These are phyloP conservation scores for Petunia secreta DNA, from an alignment of 257 asterid genomes.

Conservation along the genomic window DNA sequence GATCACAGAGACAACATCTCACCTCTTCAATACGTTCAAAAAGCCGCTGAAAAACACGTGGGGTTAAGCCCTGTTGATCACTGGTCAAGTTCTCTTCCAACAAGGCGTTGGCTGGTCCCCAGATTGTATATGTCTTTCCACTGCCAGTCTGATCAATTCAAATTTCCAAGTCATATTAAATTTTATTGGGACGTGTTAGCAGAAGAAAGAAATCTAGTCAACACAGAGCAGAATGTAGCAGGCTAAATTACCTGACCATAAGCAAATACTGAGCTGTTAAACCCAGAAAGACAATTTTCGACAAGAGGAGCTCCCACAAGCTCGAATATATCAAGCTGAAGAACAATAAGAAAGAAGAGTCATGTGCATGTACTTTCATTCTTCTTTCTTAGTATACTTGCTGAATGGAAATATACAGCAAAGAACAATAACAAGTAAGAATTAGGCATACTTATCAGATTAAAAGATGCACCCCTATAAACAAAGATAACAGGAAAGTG, in stretches of 20 bases:
- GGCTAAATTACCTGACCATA: slow-evolving; percentile 77
- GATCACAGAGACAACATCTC: slow-evolving; percentile 15
- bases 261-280: slow-evolving; percentile 97
- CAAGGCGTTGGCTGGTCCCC: slow-evolving; percentile 96
- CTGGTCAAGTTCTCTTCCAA: slow-evolving; percentile 54
- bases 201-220: neutral
- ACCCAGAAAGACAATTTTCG: slow-evolving; percentile 96
- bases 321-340: slow-evolving; percentile 86
- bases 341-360: slow-evolving; percentile 11
- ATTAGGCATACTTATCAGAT: neutral
- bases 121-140: slow-evolving; percentile 94
- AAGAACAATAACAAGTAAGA: slow-evolving; percentile 5
- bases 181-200: neutral
- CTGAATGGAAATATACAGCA: neutral
- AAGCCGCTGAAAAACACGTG: slow-evolving; percentile 87
- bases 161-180: slow-evolving; percentile 10
- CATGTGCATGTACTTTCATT: neutral
- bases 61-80: slow-evolving; percentile 92
- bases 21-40: slow-evolving; percentile 85
- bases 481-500: neutral
- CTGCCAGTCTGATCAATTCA: slow-evolving; percentile 83
- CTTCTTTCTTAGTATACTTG: neutral
- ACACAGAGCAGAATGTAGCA: neutral
- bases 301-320: slow-evolving; percentile 91
- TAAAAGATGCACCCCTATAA: neutral